Base-by-base conservation (phyloP, 139 green algal species). In the Raphidocelis subcapitata region DNA sequence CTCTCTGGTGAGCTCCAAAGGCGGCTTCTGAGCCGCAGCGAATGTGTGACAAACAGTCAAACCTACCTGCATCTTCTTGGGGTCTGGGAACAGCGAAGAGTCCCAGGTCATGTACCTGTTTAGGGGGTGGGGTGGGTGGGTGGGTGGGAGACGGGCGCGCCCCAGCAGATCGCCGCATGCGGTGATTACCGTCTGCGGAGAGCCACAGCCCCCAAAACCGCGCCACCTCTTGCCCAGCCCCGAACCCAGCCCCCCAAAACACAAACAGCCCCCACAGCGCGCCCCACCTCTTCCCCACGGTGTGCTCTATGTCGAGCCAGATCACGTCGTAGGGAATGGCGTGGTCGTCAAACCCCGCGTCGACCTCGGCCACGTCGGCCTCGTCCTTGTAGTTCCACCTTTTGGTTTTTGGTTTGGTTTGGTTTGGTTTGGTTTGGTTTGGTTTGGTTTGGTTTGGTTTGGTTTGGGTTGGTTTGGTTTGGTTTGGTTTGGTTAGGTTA, bases 241-340 rank as follows among this genome's bases (percentile, higher is more conserved):
- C 21, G 52, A 28, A 23, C 41, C 41, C 41, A 12, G 12, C 41
- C 8, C 41, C 8, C 41, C 41, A 20, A 49, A 8, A 49, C 41
- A 8, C 41, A 8, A 49, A 49, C 41, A 60, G 21, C 21, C 52
- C 52, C 64, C 64, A 61, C 41, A 67, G 8, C n/a, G 41, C 0
- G 26, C 21, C 37, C 35, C 12, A 20, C 82, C 86, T 61, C 82
- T 98, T 98, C 71, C 92, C 94, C 75, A 98, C 87, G 37, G 96
- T 99, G 88, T 99, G 95, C 86, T 99, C 96, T 65, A 99, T 99
- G 86, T 99, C 96, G 36, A 99, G 93, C 96, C 96, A 99, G 49
- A 99, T 75, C 51, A 99, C 95, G 72, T 99, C 96, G 66, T 98
- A 99, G 3, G 96, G 96, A 37, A 99, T 98, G 68, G 88, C 87